Evolutionary conservation across 2,329 filamentous ascomycete genomes (phyloP).

Genomic region (Leptographium wingfieldii): DNA sequence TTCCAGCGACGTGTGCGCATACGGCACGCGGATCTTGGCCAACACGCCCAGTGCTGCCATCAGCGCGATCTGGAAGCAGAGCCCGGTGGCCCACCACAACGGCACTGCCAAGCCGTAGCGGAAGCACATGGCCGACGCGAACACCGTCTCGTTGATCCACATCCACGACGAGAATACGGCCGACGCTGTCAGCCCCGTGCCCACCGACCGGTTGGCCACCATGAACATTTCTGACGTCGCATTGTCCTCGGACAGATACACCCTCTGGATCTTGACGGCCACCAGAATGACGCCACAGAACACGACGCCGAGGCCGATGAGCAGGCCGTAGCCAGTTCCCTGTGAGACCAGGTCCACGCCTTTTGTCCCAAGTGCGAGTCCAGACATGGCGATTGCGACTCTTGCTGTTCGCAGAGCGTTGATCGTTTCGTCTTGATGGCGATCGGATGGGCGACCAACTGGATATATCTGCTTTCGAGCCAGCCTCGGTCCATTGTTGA

Average conservation of each 20-base stretch:
- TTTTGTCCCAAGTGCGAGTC: neutral
- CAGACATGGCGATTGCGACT: neutral
- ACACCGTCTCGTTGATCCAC: constrained; percentile 31
- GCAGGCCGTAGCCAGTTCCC: constrained; percentile 9
- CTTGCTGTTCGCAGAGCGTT: too few relatives aligned
- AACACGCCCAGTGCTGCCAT: constrained; percentile 26
- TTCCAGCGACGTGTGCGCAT: constrained; percentile 29
- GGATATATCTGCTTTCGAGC: too few relatives aligned
- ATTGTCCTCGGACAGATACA: constrained; percentile 27
- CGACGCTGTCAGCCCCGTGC: constrained; percentile 18
- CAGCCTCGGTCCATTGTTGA: too few relatives aligned
- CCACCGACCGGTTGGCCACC: constrained; percentile 21
- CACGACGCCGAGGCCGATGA: constrained; percentile 33
- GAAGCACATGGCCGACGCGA: constrained; percentile 22
- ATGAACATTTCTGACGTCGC: constrained; percentile 32
- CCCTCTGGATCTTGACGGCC: constrained; percentile 31
- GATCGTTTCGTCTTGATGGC: too few relatives aligned
- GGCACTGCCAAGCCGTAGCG: constrained; percentile 15
- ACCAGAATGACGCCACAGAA: constrained; percentile 24
- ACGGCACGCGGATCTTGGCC: constrained; percentile 26
- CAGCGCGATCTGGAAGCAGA: constrained; percentile 8
- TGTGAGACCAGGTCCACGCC: constrained; percentile 4
- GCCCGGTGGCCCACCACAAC: constrained; percentile 6
- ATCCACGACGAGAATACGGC: constrained; percentile 24
- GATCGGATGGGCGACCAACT: too few relatives aligned